phyloP scores from a whole-genome alignment of 257 asterid genomes.

The Dorcoceras hygrometricum region DNA sequence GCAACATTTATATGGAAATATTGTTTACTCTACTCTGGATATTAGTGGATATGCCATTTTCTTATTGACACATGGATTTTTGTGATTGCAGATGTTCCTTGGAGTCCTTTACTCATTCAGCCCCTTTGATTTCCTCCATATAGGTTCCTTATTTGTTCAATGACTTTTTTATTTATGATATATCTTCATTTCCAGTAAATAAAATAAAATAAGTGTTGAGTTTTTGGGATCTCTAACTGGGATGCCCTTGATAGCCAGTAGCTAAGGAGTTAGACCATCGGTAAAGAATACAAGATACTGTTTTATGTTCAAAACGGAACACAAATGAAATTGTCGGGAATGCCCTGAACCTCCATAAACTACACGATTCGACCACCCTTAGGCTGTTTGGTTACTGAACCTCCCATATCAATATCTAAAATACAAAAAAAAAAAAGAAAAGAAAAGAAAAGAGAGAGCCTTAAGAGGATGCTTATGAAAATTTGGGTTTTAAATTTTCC shows the following conservation, averaged over 20 bases:
- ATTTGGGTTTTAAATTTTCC: not conserved
- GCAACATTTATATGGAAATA: not conserved
- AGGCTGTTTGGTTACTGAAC: not conserved
- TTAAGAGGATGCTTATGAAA: not conserved
- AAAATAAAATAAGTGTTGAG: not conserved
- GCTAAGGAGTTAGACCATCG: not conserved
- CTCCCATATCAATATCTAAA: not conserved
- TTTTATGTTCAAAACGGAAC: not conserved
- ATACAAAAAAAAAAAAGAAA: too few relatives aligned
- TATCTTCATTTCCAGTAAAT: too few relatives aligned
- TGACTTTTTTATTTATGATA: too few relatives aligned
- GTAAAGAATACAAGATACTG: not conserved
- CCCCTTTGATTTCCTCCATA: constrained; percentile 67
- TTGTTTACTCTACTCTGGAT: constrained; percentile 1
- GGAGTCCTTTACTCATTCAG: constrained; percentile 56
- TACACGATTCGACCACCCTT: not conserved
- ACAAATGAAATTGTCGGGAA: too few relatives aligned
- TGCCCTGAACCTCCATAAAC: not conserved
- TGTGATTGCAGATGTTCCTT: constrained; percentile 53
- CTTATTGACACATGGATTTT: constrained; percentile 19
- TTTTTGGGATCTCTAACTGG: not conserved
- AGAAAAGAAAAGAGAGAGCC: too few relatives aligned
- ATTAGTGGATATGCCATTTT: constrained; percentile 9
- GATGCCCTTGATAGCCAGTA: not conserved
- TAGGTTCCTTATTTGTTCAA: constrained; percentile 38